These are phyloP conservation scores for Sarcodon sp. DNA, from an alignment of 768 basidiomycete genomes.

Conservation along the genomic window DNA sequence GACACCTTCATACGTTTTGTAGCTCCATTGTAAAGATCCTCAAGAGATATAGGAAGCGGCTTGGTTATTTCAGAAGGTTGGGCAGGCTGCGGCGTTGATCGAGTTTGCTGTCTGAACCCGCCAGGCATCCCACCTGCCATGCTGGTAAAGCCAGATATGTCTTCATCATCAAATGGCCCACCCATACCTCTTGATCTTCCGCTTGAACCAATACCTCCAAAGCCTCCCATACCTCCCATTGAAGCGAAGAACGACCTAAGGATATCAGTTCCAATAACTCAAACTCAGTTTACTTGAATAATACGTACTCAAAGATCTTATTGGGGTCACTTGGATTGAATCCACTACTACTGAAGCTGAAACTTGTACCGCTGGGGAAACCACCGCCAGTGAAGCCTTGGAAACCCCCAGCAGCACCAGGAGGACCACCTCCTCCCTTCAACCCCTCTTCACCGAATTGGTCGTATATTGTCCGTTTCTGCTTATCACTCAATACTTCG, in stretches of 20 bases:
- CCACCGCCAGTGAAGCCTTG: constrained; percentile 10
- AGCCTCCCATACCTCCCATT: constrained; percentile 43
- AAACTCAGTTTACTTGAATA: background rate
- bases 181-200: constrained; percentile 13
- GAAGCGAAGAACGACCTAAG: constrained; percentile 25
- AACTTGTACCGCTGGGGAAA: constrained; percentile 9
- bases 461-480: constrained; percentile 80
- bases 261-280: background rate
- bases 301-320: constrained; percentile 77
- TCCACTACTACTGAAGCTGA: constrained; percentile 23
- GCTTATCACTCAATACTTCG: constrained; percentile 82
- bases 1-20: constrained; percentile 85
- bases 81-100: constrained; percentile 17
- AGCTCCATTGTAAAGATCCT: constrained; percentile 77
- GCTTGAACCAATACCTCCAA: constrained; percentile 17
- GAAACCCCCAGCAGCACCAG: constrained; percentile 31
- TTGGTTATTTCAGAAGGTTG: constrained; percentile 64
- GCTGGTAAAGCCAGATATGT: constrained; percentile 28
- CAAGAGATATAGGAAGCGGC: constrained; percentile 74
- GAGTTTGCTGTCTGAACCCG: constrained; percentile 18
- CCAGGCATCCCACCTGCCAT: constrained; percentile 50
- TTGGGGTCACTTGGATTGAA: constrained; percentile 76
- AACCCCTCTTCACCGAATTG: constrained; percentile 94
- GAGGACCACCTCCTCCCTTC: constrained; percentile 50
- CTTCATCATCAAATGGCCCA: constrained; percentile 23